Conservation (phyloP, 108 stramenopile genomes). For the Nitzschia palea region DNA sequence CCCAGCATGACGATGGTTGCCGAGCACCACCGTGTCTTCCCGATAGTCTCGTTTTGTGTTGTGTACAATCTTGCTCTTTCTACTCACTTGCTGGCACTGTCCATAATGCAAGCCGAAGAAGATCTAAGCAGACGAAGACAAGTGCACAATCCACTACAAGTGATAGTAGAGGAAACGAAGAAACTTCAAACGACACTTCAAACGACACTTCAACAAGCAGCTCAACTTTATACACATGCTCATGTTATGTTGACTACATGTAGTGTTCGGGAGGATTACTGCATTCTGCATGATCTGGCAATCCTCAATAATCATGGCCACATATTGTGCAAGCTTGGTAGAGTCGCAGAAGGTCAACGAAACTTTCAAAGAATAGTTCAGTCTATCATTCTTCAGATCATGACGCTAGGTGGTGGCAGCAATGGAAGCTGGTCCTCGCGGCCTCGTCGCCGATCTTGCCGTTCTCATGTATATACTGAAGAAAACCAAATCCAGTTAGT, state of each 20-base stretch:
- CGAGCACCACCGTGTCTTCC: not conserved
- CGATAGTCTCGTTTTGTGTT: not conserved
- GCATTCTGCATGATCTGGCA: not conserved
- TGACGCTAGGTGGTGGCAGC: too few relatives aligned
- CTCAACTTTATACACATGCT: not conserved
- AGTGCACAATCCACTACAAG: too few relatives aligned
- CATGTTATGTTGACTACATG: not conserved
- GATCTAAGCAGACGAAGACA: not conserved
- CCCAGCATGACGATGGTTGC: not conserved
- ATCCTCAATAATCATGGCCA: not conserved
- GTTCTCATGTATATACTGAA: too few relatives aligned
- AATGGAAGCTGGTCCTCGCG: too few relatives aligned
- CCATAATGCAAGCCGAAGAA: not conserved
- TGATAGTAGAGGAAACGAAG: not conserved
- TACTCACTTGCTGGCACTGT: not conserved
- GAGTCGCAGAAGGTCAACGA: too few relatives aligned
- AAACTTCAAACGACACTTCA: not conserved
- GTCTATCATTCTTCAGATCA: too few relatives aligned
- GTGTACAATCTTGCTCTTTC: slow-evolving; percentile 3
- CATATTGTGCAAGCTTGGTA: not conserved
- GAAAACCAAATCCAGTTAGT: too few relatives aligned
- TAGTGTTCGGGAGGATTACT: not conserved
- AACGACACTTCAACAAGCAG: not conserved
- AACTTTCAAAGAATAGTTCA: too few relatives aligned
- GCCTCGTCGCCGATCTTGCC: too few relatives aligned